Evolutionary conservation across 345 rosid species (phyloP).

Genomic region (Alliaria petiolata): DNA sequence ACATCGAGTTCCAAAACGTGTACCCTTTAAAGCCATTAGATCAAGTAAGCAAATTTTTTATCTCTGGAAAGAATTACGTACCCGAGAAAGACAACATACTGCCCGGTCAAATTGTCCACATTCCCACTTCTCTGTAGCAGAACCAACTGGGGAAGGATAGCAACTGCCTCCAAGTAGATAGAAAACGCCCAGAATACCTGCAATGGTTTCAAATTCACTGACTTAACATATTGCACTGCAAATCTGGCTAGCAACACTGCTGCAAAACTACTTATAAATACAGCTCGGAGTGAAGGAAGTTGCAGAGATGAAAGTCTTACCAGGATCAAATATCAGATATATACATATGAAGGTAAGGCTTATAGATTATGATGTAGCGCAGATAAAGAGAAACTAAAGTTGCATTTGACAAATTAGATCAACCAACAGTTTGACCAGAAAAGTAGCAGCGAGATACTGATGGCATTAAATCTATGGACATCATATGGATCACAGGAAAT

Average conservation of each 20-base stretch:
- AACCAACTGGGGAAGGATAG: slow-evolving; percentile 90
- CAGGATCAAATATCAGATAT: neutral
- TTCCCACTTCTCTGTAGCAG: slow-evolving; percentile 90
- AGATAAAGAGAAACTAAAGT: neutral
- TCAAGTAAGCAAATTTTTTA: neutral
- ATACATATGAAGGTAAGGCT: neutral
- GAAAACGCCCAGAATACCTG: slow-evolving; percentile 93
- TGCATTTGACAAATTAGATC: neutral
- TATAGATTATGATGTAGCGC: neutral
- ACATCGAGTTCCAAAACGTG: neutral
- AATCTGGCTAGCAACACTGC: neutral
- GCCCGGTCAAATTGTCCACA: slow-evolving; percentile 94
- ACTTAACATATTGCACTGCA: neutral
- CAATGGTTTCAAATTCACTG: neutral
- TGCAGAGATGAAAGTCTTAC: neutral
- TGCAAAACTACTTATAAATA: no score
- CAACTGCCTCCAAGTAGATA: slow-evolving; percentile 92
- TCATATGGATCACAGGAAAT: neutral
- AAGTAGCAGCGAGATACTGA: neutral
- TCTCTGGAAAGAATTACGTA: slow-evolving; percentile 35
- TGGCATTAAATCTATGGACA: neutral
- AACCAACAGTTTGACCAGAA: neutral
- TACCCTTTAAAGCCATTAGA: neutral
- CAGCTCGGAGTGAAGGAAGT: slow-evolving; percentile 2
- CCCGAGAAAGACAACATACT: slow-evolving; percentile 95